These are phyloP conservation scores for Thalassiosira delicatula DNA, from an alignment of 352 stramenopile genomes.

Conservation along the genomic window DNA sequence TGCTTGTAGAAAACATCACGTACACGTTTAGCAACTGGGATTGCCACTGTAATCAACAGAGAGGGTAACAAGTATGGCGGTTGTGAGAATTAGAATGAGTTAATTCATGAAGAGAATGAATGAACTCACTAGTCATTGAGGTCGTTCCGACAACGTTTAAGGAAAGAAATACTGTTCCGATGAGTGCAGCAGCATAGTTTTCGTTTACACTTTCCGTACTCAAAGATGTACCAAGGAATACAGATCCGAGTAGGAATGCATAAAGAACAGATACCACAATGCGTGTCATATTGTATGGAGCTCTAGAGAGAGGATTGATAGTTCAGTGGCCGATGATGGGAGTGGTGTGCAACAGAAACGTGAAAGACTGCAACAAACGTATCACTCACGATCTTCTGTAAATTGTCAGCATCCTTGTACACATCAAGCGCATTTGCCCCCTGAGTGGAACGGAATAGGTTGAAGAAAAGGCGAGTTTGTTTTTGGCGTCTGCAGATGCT, in stretches of 20 bases:
- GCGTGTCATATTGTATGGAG: slow-evolving; percentile 88
- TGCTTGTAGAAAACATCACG: slow-evolving; percentile 91
- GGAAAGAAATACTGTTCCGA: slow-evolving; percentile 60
- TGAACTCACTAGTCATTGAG: no score
- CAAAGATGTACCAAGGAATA: slow-evolving; percentile 70
- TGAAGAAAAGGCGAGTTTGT: slow-evolving; percentile 40
- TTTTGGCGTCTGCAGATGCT: not conserved
- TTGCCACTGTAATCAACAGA: no score
- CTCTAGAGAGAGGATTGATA: slow-evolving; percentile 11
- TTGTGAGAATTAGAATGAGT: no score
- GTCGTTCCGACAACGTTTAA: slow-evolving; percentile 53
- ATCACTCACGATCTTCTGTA: slow-evolving; percentile 67
- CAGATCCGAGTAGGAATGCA: slow-evolving; percentile 83
- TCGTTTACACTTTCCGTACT: slow-evolving; percentile 20
- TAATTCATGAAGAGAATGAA: no score
- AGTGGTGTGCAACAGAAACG: slow-evolving; percentile 69
- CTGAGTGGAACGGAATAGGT: slow-evolving; percentile 39
- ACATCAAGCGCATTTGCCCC: slow-evolving; percentile 42
- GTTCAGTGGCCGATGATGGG: slow-evolving; percentile 69
- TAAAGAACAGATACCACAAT: slow-evolving; percentile 84
- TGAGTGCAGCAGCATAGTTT: slow-evolving; percentile 38
- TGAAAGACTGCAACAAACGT: no score
- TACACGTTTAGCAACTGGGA: slow-evolving; percentile 86
- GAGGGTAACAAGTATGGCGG: no score
- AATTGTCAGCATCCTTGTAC: slow-evolving; percentile 44